phyloP scores from a whole-genome alignment of 345 rosid genomes.

The Noccaea bulbosa region DNA sequence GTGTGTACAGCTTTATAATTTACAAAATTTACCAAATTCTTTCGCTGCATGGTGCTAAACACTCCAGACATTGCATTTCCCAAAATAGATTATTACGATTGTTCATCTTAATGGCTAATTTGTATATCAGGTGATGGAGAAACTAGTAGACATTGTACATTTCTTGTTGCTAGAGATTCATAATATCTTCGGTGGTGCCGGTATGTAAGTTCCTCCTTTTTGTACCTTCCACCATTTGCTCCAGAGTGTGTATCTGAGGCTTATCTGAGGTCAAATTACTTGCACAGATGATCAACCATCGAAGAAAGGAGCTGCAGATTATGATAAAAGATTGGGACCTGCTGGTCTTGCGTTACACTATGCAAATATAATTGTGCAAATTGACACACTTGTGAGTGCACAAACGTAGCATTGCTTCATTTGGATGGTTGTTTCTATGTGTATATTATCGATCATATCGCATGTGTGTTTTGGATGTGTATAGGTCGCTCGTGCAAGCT shows the following conservation, averaged over 20 bases:
- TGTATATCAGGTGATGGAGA: conserved; percentile 80
- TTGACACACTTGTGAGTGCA: conserved; percentile 77
- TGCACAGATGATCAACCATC: conserved; percentile 42
- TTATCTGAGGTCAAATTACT: conserved; percentile 1
- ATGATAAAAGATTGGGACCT: conserved; percentile 64
- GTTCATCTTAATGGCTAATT: conserved; percentile 10
- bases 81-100: conserved; percentile 7
- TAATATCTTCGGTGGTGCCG: conserved; percentile 65
- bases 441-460: conserved; percentile 14
- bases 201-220: conserved; percentile 56
- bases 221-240: conserved; percentile 27
- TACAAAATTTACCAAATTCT: conserved; percentile 5
- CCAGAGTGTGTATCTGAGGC: conserved; percentile 14
- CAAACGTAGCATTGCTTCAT: conserved; percentile 26
- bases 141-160: conserved; percentile 91
- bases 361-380: conserved; percentile 75
- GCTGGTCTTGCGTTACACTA: conserved; percentile 91
- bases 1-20: conserved; percentile 45
- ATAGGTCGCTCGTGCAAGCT: conserved; percentile 79
- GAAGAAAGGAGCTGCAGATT: conserved; percentile 41
- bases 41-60: conserved; percentile 5
- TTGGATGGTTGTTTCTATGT: conserved; percentile 23
- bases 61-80: conserved; percentile 5
- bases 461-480: conserved; percentile 35
- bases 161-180: conserved; percentile 85